Evolutionary conservation across 176 grass and related monocot genomes (phyloP), one percentile per base, ranked within the genome.

Genomic region (Avena atlantica): DNA sequence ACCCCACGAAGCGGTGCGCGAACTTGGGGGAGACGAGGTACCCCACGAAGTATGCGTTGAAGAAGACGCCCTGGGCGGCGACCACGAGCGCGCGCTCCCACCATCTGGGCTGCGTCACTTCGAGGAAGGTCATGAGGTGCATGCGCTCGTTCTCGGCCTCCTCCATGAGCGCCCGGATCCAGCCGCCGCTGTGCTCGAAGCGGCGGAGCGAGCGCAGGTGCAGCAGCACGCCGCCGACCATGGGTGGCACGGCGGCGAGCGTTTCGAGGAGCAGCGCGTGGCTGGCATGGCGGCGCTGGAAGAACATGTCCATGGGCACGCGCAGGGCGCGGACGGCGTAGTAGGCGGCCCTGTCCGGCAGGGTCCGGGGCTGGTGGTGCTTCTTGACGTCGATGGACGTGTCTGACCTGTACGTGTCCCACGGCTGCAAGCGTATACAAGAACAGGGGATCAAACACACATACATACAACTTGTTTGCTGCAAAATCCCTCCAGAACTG

Each of bases 121-220:
- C 96, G 8, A 98, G 70, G 82, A 98, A 92, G 8, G 93, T 98
- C 96, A 98, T 98, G 69, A 98, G 92, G 81, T 98, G 96, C 96
- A 98, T 98, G 21, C 96, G 91, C 93, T 98, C 96, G 88, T 98
- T 98, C 93, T 98, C 96, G 50, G 96, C 96, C 80, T 98, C 96
- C 88, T 98, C 96, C 6, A 95, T 85, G 6, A 98, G 90, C 12
- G 87, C 88, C 1, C 93, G 92, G 86, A 98, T 73, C 96, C 96
- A 98, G 0, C 96, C 93, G 57, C 96, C 96, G 88, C 92, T 98
- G 24, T 95, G 90, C 92, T 98, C 96, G 62, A 98, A 98, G 17
- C 96, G 96, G 6, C 96, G 96, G 8, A 98, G 93, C 12, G 96
- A 98, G 25, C 96, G 92, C 4, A 98, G 91, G 91, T 98, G 96